Percentiles rank a stretch among this genome's conserved stretches.
phyloP scores from a whole-genome alignment of 2,329 filamentous ascomycete genomes.

The Dichotomopilus funicola region DNA sequence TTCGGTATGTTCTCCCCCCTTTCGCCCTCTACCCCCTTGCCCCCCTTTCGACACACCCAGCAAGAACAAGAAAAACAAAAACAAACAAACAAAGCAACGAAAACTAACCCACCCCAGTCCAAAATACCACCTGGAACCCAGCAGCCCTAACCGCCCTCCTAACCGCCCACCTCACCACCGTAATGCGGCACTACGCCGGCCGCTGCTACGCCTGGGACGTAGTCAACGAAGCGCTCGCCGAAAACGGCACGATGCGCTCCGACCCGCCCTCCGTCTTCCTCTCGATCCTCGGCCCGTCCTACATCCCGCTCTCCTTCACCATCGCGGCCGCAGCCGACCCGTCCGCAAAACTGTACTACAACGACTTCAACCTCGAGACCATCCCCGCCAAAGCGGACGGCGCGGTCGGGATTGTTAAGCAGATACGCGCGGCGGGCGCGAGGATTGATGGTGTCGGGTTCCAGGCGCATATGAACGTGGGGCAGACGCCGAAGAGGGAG shows the following conservation, averaged over 20 bases:
- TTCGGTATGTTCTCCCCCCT: slow-evolving; percentile 30
- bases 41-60: background rate
- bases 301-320: slow-evolving; percentile 43
- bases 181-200: slow-evolving; percentile 39
- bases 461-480: slow-evolving; percentile 45
- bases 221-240: slow-evolving; percentile 45
- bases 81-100: background rate
- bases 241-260: slow-evolving; percentile 38
- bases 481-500: slow-evolving; percentile 34
- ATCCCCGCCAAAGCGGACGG: slow-evolving; percentile 29
- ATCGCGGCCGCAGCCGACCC: slow-evolving; percentile 40
- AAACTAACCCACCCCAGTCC: slow-evolving; percentile 12
- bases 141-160: slow-evolving; percentile 44
- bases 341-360: slow-evolving; percentile 45
- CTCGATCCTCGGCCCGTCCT: slow-evolving; percentile 39
- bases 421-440: slow-evolving; percentile 29
- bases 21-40: background rate
- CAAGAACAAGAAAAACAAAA: background rate
- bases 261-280: slow-evolving; percentile 34
- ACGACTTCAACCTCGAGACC: slow-evolving; percentile 46
- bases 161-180: slow-evolving; percentile 45
- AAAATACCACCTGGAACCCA: slow-evolving; percentile 41
- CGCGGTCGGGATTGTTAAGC: slow-evolving; percentile 29
- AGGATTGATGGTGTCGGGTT: slow-evolving; percentile 46
- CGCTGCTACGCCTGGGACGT: slow-evolving; percentile 49